A percentile compares a stretch with the other conserved stretches of the same genome.
These are phyloP conservation scores for Margaritispora aquatica DNA, from an alignment of 495 filamentous ascomycete species.

Conservation along the genomic window DNA sequence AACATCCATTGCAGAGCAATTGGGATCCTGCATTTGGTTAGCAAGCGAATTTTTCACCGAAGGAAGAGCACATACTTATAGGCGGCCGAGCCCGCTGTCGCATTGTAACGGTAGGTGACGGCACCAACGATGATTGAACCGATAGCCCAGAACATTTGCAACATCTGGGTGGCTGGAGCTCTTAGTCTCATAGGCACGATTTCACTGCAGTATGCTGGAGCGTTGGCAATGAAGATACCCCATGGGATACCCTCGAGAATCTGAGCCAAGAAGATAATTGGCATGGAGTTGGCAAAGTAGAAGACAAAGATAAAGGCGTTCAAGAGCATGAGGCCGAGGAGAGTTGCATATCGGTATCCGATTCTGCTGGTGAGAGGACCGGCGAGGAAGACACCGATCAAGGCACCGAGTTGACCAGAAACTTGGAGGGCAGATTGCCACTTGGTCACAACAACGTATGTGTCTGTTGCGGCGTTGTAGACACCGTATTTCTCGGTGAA, in stretches of 20 bases:
- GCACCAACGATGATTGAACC: conserved; percentile 58
- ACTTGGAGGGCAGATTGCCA: conserved; percentile 75
- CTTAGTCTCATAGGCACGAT: conserved; percentile 9
- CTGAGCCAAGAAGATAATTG: conserved; percentile 39
- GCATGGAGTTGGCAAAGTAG: conserved; percentile 42
- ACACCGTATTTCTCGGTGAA: conserved; percentile 33
- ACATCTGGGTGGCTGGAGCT: conserved; percentile 10
- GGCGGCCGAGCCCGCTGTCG: not conserved
- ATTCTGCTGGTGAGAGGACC: conserved; percentile 39
- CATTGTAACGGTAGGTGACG: conserved; percentile 32
- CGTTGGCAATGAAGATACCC: conserved; percentile 56
- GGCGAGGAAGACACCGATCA: conserved; percentile 61
- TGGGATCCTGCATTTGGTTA: conserved; percentile 32
- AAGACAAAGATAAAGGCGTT: conserved; percentile 43
- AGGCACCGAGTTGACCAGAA: conserved; percentile 57
- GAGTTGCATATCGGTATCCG: conserved; percentile 39
- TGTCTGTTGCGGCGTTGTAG: conserved; percentile 42
- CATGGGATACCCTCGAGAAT: conserved; percentile 64
- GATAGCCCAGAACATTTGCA: conserved; percentile 67
- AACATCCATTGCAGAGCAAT: conserved; percentile 53
- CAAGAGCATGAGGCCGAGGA: conserved; percentile 35
- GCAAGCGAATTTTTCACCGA: too few relatives aligned
- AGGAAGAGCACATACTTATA: conserved; percentile 26
- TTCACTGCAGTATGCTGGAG: conserved; percentile 37
- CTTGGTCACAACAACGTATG: conserved; percentile 55